These are phyloP conservation scores for Colletotrichum tofieldiae DNA, from an alignment of 2,329 filamentous ascomycete species.

Conservation along the genomic window DNA sequence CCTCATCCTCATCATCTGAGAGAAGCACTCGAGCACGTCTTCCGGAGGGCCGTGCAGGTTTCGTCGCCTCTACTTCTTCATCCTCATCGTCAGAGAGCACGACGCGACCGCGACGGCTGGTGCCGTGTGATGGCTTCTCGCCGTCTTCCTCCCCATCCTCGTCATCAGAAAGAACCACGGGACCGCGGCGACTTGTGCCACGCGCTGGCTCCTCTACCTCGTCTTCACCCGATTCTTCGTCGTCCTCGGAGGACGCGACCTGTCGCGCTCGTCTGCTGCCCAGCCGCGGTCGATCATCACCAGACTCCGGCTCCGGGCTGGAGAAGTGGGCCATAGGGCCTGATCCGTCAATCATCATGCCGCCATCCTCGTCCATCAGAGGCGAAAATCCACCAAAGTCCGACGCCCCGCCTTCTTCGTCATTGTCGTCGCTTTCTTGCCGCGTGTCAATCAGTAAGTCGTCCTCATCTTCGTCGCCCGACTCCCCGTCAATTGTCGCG, in stretches of 20 bases:
- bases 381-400: slow-evolving; percentile 34
- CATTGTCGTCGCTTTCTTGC: slow-evolving; percentile 47
- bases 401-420: slow-evolving; percentile 43
- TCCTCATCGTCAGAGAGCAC: slow-evolving; percentile 47
- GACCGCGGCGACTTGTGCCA: not conserved
- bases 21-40: slow-evolving; percentile 26
- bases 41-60: not conserved
- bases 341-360: slow-evolving; percentile 31
- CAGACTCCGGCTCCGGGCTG: slow-evolving; percentile 49
- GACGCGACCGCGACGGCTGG: slow-evolving; percentile 43
- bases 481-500: slow-evolving; percentile 48
- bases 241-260: slow-evolving; percentile 43
- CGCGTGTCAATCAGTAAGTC: slow-evolving; percentile 28
- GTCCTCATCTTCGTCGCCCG: slow-evolving; percentile 33
- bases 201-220: slow-evolving; percentile 39
- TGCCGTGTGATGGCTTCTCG: slow-evolving; percentile 9
- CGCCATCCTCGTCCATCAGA: slow-evolving; percentile 36
- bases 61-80: slow-evolving; percentile 15
- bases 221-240: slow-evolving; percentile 47
- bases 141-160: slow-evolving; percentile 44
- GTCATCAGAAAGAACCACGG: slow-evolving; percentile 45
- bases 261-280: slow-evolving; percentile 48
- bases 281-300: not conserved
- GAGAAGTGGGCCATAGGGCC: slow-evolving; percentile 48
- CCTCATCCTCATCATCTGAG: slow-evolving; percentile 33